These are phyloP conservation scores for Crithidia thermophila DNA, from an alignment of 208 protist genomes.

Conservation along the genomic window DNA sequence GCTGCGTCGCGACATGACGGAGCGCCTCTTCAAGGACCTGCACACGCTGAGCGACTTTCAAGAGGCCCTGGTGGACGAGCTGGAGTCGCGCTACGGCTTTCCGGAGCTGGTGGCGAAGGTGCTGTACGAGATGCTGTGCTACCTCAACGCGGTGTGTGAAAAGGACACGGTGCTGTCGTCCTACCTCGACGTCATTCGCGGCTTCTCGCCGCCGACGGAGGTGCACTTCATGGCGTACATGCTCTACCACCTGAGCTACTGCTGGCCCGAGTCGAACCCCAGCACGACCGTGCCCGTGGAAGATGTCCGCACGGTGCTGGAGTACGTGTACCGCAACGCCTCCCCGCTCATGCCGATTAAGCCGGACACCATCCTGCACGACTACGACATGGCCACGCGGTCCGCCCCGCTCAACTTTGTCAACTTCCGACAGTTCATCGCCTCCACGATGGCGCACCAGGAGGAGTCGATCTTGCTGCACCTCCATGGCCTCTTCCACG, in stretches of 20 bases:
- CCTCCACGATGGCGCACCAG: conserved; percentile 72
- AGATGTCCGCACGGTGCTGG: conserved; percentile 74
- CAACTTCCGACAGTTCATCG: conserved; percentile 75
- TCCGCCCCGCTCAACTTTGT: conserved; percentile 72
- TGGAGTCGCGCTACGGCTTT: conserved; percentile 84
- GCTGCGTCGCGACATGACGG: conserved; percentile 67
- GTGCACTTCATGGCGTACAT: conserved; percentile 87
- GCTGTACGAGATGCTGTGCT: conserved; percentile 91
- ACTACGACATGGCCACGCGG: conserved; percentile 83
- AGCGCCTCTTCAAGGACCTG: conserved; percentile 81
- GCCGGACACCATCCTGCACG: conserved; percentile 58
- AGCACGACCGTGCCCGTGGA: conserved; percentile 55
- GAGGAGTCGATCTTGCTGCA: conserved; percentile 83
- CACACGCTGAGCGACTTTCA: conserved; percentile 89
- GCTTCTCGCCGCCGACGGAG: conserved; percentile 79
- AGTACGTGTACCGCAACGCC: conserved; percentile 77
- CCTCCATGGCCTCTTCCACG: conserved; percentile 76
- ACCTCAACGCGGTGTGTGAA: conserved; percentile 66
- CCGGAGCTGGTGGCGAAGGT: conserved; percentile 89
- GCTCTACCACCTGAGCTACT: conserved; percentile 82
- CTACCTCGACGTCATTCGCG: conserved; percentile 83
- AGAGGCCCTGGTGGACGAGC: conserved; percentile 81
- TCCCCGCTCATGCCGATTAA: conserved; percentile 59
- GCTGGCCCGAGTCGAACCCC: conserved; percentile 82
- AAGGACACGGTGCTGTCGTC: conserved; percentile 60